Percentiles rank a stretch among this genome's conserved stretches.
phyloP scores from a whole-genome alignment of 345 rosid species.

The Stellera chamaejasme region DNA sequence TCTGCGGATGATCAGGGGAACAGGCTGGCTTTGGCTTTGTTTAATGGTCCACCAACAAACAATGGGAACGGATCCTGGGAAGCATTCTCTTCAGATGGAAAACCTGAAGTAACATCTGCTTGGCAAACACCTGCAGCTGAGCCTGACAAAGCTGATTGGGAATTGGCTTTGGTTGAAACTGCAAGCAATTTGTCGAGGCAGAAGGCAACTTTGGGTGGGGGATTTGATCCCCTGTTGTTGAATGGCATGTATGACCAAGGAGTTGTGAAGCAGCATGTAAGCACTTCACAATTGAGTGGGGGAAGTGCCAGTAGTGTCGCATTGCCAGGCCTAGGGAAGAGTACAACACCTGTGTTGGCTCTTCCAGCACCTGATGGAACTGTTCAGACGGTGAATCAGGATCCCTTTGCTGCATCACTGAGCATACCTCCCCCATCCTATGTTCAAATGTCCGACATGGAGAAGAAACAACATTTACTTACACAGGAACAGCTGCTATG shows the following conservation, averaged over 20 bases:
- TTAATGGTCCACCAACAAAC: slow-evolving; percentile 45
- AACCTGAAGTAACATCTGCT: slow-evolving; percentile 59
- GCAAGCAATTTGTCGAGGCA: slow-evolving; percentile 70
- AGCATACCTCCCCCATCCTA: slow-evolving; percentile 68
- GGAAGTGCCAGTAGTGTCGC: slow-evolving; percentile 87
- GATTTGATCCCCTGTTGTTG: slow-evolving; percentile 71
- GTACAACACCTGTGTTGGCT: slow-evolving; percentile 48
- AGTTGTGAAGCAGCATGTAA: slow-evolving; percentile 52
- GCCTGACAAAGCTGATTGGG: slow-evolving; percentile 76
- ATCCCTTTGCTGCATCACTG: slow-evolving; percentile 66
- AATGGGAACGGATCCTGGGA: slow-evolving; percentile 70
- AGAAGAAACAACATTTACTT: slow-evolving; percentile 56
- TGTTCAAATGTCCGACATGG: slow-evolving; percentile 83
- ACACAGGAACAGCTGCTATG: slow-evolving; percentile 70
- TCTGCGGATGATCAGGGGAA: slow-evolving; percentile 73
- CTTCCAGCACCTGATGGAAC: slow-evolving; percentile 83
- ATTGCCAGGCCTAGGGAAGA: slow-evolving; percentile 37
- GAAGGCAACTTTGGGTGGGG: slow-evolving; percentile 75
- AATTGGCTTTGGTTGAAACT: slow-evolving; percentile 75
- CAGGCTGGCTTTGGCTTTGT: slow-evolving; percentile 73
- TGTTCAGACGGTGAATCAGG: slow-evolving; percentile 55
- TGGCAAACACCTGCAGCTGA: slow-evolving; percentile 90
- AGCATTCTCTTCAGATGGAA: slow-evolving; percentile 60
- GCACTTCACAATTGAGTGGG: slow-evolving; percentile 42
- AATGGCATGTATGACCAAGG: slow-evolving; percentile 95